Percentiles rank a stretch among this genome's conserved stretches.
phyloP scores from a whole-genome alignment of 2,329 filamentous ascomycete species.

The Cryphonectria parasitica region DNA sequence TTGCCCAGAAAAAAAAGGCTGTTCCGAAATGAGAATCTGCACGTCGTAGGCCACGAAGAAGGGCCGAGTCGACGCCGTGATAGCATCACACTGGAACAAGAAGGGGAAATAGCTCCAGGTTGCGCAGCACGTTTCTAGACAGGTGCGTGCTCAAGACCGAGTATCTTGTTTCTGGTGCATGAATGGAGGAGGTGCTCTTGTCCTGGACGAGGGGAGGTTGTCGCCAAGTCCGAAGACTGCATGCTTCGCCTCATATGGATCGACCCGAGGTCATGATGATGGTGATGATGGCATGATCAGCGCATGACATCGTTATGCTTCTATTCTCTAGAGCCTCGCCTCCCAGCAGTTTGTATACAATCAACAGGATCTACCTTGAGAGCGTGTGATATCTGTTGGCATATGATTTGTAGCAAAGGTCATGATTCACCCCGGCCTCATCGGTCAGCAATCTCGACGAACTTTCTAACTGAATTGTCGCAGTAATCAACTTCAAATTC shows the following conservation, averaged over 20 bases:
- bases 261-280: background rate
- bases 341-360: background rate
- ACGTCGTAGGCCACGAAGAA: constrained; percentile 4
- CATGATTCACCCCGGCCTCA: constrained; percentile 92
- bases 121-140: background rate
- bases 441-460: constrained; percentile 85
- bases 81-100: background rate
- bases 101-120: background rate
- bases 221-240: constrained; percentile 35
- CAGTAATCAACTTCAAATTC: constrained; percentile 76
- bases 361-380: background rate
- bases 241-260: background rate
- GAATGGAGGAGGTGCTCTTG: background rate
- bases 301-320: background rate
- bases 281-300: background rate
- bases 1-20: background rate
- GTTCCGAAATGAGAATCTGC: constrained; percentile 17
- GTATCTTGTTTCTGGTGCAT: background rate
- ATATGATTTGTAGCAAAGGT: constrained; percentile 60
- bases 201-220: background rate
- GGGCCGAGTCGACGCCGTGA: constrained; percentile 13
- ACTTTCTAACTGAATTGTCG: constrained; percentile 89
- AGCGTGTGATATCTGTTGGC: background rate
- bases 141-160: background rate
- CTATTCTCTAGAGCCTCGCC: background rate